A percentile compares a stretch with the other conserved stretches of the same genome.
These are phyloP conservation scores for Cladobotryum protrusum DNA, from an alignment of 2,329 filamentous ascomycete genomes.

Conservation along the genomic window DNA sequence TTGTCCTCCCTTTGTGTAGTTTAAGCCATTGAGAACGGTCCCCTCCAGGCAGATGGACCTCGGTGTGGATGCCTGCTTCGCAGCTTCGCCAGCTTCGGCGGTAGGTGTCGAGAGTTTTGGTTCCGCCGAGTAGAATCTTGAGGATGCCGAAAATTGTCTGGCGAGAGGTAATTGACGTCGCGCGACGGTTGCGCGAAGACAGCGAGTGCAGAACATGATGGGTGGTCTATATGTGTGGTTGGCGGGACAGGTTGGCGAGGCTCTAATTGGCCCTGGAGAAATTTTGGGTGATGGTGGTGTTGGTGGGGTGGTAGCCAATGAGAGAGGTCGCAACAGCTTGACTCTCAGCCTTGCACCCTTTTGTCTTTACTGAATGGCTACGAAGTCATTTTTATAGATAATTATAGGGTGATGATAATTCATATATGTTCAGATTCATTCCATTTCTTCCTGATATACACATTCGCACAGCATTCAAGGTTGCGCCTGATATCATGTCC, in stretches of 20 bases:
- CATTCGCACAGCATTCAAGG: conserved; percentile 25
- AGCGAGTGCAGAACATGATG: conserved; percentile 40
- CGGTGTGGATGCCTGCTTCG: conserved; percentile 21
- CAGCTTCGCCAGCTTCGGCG: conserved; percentile 23
- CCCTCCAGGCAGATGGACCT: conserved; percentile 57
- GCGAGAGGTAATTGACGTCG: conserved; percentile 25
- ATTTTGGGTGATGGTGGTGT: conserved; percentile 21
- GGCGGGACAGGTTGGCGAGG: conserved; percentile 22
- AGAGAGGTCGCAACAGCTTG: conserved; percentile 13
- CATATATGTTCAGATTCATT: conserved; percentile 15
- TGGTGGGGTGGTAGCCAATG: conserved; percentile 20
- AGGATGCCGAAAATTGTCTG: conserved; percentile 36
- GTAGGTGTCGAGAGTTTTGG: conserved; percentile 32
- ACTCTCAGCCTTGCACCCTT: conserved; percentile 24
- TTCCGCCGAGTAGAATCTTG: conserved; percentile 30
- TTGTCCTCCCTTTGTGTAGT: conserved; percentile 65
- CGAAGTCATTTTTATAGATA: too few relatives aligned
- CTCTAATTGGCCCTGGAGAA: conserved; percentile 14
- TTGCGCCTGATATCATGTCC: conserved; percentile 14
- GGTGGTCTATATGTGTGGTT: conserved; percentile 18
- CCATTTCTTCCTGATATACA: conserved; percentile 28
- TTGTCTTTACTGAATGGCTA: too few relatives aligned
- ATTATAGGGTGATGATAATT: too few relatives aligned
- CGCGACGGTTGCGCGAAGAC: conserved; percentile 39
- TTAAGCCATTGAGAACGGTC: conserved; percentile 65